Evolutionary conservation across 371 early-diverging fungal genomes (phyloP).

Genomic region (Zopfochytrium polystomum): DNA sequence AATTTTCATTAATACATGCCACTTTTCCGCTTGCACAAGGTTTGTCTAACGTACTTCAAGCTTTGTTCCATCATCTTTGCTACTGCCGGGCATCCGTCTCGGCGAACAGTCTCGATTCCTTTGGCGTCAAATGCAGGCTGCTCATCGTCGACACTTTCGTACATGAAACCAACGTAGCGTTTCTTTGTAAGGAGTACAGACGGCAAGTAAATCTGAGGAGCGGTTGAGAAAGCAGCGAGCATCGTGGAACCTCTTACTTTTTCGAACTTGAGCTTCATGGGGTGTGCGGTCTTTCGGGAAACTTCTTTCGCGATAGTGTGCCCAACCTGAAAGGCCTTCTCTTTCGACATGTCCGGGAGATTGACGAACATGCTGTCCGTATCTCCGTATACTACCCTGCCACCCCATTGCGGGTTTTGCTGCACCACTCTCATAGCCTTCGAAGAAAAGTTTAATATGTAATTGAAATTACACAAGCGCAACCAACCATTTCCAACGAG

Average conservation of each 20-base stretch:
- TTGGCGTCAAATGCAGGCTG: conserved; percentile 87
- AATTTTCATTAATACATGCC: background rate
- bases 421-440: conserved; percentile 68
- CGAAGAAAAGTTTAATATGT: background rate
- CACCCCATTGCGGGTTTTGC: conserved; percentile 64
- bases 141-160: conserved; percentile 54
- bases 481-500: conserved; percentile 64
- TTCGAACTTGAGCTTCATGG: conserved; percentile 86
- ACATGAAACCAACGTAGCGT: conserved; percentile 85
- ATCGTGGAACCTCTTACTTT: conserved; percentile 49
- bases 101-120: conserved; percentile 88
- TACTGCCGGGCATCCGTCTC: conserved; percentile 78
- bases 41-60: conserved; percentile 63
- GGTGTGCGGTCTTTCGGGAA: conserved; percentile 68
- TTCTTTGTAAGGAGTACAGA: conserved; percentile 85
- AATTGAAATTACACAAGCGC: background rate
- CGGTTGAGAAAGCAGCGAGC: background rate
- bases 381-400: conserved; percentile 85
- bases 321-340: conserved; percentile 75
- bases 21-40: no score
- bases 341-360: conserved; percentile 63
- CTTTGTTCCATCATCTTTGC: conserved; percentile 72
- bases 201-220: conserved; percentile 71
- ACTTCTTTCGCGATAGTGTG: conserved; percentile 71
- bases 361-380: conserved; percentile 87